Evolutionary conservation across 768 basidiomycete genomes (phyloP).

Genomic region (Russula abietina): DNA sequence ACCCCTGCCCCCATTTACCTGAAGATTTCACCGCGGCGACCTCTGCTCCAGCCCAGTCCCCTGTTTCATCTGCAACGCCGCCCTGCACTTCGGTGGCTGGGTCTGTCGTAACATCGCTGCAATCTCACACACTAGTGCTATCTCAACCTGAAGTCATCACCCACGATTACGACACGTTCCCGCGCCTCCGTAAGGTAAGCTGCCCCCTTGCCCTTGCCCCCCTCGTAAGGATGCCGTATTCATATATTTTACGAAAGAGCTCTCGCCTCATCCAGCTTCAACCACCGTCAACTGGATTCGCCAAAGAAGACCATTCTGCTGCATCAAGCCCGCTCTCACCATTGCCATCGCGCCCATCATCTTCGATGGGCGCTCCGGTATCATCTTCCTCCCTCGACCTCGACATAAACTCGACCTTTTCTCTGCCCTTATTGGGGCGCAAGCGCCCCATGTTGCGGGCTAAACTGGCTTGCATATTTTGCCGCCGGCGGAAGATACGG

Average conservation of each 20-base stretch:
- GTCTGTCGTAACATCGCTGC: conserved; percentile 13
- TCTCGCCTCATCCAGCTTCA: conserved; percentile 11
- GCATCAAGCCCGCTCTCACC: conserved; percentile 20
- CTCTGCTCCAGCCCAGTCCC: neutral
- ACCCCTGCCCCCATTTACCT: neutral
- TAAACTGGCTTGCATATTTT: conserved; percentile 19
- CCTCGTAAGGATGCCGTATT: neutral
- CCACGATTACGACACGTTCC: conserved; percentile 19
- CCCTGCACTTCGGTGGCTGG: neutral
- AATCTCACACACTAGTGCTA: conserved; percentile 15
- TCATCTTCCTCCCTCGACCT: neutral
- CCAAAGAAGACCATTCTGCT: conserved; percentile 13
- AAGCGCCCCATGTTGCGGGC: conserved; percentile 22
- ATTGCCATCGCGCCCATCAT: conserved; percentile 16
- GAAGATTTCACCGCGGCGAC: neutral
- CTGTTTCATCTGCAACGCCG: conserved; percentile 1
- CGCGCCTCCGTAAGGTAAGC: conserved; percentile 21
- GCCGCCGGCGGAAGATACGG: conserved; percentile 23
- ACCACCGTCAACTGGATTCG: conserved; percentile 3
- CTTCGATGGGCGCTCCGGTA: conserved; percentile 16
- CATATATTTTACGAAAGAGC: conserved; percentile 1
- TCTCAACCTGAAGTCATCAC: neutral
- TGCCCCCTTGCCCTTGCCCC: neutral
- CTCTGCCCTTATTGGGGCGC: conserved; percentile 17
- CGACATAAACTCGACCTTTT: conserved; percentile 12